Conservation (phyloP, 768 basidiomycete genomes). For the Agaricus sinodeliciosus region DNA sequence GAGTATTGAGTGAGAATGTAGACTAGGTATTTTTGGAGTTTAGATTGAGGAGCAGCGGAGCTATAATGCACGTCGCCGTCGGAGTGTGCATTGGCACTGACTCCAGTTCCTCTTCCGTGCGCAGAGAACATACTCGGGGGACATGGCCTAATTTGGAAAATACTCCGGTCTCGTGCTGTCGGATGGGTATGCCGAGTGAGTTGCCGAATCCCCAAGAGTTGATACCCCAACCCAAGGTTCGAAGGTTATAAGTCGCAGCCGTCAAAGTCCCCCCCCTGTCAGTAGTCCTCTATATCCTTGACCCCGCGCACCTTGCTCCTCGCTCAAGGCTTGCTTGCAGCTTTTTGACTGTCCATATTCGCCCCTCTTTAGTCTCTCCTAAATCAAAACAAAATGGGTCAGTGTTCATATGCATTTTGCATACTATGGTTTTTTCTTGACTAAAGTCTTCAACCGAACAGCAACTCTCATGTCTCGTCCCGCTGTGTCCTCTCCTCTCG, state of each 20-base stretch:
- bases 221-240: slow-evolving; percentile 9
- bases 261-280: neutral
- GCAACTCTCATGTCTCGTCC: slow-evolving; percentile 36
- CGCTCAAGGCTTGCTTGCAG: neutral
- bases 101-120: too few species aligned
- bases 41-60: too few species aligned
- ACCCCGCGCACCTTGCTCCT: neutral
- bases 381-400: slow-evolving; percentile 5
- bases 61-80: too few species aligned
- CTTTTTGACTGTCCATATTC: too few species aligned
- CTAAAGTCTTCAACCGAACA: slow-evolving; percentile 14
- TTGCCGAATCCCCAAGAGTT: slow-evolving; percentile 27
- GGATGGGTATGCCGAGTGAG: slow-evolving; percentile 8
- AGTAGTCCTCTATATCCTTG: neutral
- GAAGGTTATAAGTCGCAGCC: slow-evolving; percentile 3
- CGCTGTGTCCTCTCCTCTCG: slow-evolving; percentile 58
- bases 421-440: neutral
- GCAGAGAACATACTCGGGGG: too few species aligned
- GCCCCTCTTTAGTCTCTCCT: neutral
- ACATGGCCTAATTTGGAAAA: too few species aligned
- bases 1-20: too few species aligned
- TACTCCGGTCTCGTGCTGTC: neutral
- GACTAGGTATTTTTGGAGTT: too few species aligned
- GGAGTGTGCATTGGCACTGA: too few species aligned
- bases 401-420: neutral